A percentile compares a stretch with the other conserved stretches of the same genome.
Conservation (phyloP, 2,329 filamentous ascomycete species). For the Fusarium sp. region DNA sequence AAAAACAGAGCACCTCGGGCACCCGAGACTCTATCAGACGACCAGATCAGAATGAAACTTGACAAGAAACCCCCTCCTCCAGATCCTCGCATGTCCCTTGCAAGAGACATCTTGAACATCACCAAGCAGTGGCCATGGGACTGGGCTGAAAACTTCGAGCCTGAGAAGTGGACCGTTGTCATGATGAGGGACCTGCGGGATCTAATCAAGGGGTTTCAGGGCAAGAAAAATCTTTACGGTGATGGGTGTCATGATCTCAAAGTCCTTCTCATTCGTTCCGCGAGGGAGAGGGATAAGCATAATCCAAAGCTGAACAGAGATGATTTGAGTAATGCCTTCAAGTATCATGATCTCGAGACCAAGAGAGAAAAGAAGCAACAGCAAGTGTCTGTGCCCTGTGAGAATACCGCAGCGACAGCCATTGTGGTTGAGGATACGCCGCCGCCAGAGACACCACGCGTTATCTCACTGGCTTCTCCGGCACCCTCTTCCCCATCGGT, state of each 20-base stretch:
- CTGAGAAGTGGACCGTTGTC: not conserved
- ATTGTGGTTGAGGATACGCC: not conserved
- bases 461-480: not conserved
- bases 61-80: not conserved
- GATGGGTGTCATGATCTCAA: not conserved
- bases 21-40: not conserved
- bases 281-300: not conserved
- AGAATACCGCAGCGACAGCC: not conserved
- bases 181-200: not conserved
- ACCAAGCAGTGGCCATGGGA: not conserved
- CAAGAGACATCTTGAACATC: not conserved
- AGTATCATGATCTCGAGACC: not conserved
- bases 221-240: not conserved
- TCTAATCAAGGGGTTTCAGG: not conserved
- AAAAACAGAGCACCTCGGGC: not conserved
- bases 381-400: not conserved
- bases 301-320: not conserved
- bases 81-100: not conserved
- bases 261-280: fast-evolving
- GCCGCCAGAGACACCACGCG: not conserved
- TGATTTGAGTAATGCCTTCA: not conserved
- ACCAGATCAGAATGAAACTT: not conserved
- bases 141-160: not conserved
- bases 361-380: not conserved
- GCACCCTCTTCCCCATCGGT: not conserved